Conservation (phyloP, 2,329 filamentous ascomycete genomes). For the Exophiala viscosa region DNA sequence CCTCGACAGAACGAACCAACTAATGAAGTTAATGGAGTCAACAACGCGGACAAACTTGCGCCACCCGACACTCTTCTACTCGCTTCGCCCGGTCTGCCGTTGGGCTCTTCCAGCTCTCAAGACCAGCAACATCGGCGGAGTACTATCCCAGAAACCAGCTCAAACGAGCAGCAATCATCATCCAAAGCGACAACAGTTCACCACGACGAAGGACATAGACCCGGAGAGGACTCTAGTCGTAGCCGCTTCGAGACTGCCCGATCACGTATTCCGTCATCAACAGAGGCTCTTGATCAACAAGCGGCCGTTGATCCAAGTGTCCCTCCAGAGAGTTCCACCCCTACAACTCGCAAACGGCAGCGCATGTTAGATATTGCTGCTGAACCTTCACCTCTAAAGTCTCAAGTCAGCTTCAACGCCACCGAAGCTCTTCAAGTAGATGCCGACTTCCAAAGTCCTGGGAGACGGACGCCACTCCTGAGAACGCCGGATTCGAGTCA, state of each 20-base stretch:
- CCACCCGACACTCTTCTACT: background rate
- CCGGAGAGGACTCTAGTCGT: conserved; percentile 4
- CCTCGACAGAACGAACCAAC: background rate
- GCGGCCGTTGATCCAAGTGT: conserved; percentile 11
- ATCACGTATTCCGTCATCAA: conserved; percentile 11
- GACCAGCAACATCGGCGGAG: conserved; percentile 4
- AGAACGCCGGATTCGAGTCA: background rate
- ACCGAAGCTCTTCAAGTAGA: conserved; percentile 15
- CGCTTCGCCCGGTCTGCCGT: background rate
- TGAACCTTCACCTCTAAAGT: conserved; percentile 19
- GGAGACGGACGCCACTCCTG: background rate
- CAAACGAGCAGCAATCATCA: conserved; percentile 9
- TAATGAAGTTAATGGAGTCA: background rate
- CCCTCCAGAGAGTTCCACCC: conserved; percentile 14
- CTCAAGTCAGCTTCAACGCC: conserved; percentile 21
- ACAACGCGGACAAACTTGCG: background rate
- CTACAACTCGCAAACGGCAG: conserved; percentile 18
- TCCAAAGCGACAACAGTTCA: background rate
- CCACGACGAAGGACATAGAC: background rate
- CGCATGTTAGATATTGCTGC: conserved; percentile 23
- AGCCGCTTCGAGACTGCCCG: conserved; percentile 23
- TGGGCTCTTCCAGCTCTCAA: background rate
- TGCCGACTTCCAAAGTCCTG: conserved; percentile 6
- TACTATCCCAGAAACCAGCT: conserved; percentile 24
- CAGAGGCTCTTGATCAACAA: background rate